Base-by-base conservation (phyloP, 2,329 filamentous ascomycete species). In the Cordyceps militaris region DNA sequence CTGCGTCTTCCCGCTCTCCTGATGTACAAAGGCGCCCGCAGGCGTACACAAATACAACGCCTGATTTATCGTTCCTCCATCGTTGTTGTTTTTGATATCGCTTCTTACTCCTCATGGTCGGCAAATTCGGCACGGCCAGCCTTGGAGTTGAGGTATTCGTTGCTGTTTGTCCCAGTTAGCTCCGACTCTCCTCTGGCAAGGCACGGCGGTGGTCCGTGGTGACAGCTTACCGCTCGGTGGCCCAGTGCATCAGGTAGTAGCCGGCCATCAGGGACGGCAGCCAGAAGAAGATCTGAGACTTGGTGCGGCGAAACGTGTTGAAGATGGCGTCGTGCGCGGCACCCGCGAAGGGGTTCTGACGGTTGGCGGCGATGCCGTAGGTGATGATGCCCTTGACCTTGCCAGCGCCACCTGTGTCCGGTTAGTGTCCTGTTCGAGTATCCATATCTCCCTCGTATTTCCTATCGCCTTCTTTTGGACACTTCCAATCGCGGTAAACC, bases 261-360 rank as follows among this genome's bases (percentile, higher is more conserved):
- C 83, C 91, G 65, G 80, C 74, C 63, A 94, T 67, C 66, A 96
- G 77, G 40, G 92, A 88, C 60, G 94, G 89, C 26, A 86, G 82
- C 75, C 92, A 86, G 83, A 92, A 99, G 66, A 97, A 85, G 66
- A 96, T 85, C 81, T 97, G 94, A 66, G 81, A 75, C 73, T 85
- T 86, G 76, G 88, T 89, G 69, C 94, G 86, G 74, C 94, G 87
- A 83, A 88, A 95, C 67, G 85, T 87, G 84, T 99, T 99, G 87
- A 97, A 97, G 79, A 97, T 77, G 69, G 92, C 93, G 65, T 87
- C 88, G 74, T 93, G 78, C 63, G 81, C 74, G 60, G 87, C 79
- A 67, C 89, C 90, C 63, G 91, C 91, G 65, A 96, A 81, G 63
- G 91, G 89, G 69, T 89, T 86, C 79, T 96, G 93, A 72, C 89